A percentile compares a stretch with the other conserved stretches of the same genome.
Conservation (phyloP, 2,329 filamentous ascomycete species). For the Colletotrichum higginsianum region DNA sequence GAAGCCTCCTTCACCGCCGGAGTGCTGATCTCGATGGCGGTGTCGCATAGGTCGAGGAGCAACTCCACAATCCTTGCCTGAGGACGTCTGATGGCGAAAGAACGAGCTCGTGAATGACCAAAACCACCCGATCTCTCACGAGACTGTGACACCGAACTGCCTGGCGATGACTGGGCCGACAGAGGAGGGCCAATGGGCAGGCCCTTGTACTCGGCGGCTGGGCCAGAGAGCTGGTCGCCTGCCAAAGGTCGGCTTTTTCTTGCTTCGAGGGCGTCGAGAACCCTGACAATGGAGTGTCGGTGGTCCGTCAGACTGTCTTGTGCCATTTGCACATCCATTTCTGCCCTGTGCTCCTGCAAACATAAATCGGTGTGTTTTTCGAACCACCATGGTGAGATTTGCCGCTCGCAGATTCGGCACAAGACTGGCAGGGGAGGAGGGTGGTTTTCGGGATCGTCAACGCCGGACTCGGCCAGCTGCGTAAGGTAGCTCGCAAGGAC, state of each 20-base stretch:
- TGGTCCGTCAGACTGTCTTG: constrained; percentile 95
- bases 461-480: constrained; percentile 85
- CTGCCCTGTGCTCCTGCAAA: constrained; percentile 93
- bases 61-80: constrained; percentile 95
- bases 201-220: constrained; percentile 88
- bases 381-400: constrained; percentile 99
- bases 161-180: constrained; percentile 79
- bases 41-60: constrained; percentile 95
- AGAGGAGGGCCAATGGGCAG: constrained; percentile 84
- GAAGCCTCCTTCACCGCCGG: constrained; percentile 91
- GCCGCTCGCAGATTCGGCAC: constrained; percentile 96
- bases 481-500: constrained; percentile 95
- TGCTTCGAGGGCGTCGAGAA: constrained; percentile 91
- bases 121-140: constrained; percentile 81
- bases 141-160: constrained; percentile 79
- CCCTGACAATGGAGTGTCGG: constrained; percentile 93
- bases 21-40: constrained; percentile 93
- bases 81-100: constrained; percentile 91
- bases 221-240: constrained; percentile 66
- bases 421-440: constrained; percentile 88
- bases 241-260: constrained; percentile 76
- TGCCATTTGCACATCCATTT: constrained; percentile 97
- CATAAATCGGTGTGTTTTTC: constrained; percentile 98
- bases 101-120: constrained; percentile 85
- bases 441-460: constrained; percentile 81